phyloP scores from a whole-genome alignment of 129 eudicot species.

The Gnaphalium uliginosum region DNA sequence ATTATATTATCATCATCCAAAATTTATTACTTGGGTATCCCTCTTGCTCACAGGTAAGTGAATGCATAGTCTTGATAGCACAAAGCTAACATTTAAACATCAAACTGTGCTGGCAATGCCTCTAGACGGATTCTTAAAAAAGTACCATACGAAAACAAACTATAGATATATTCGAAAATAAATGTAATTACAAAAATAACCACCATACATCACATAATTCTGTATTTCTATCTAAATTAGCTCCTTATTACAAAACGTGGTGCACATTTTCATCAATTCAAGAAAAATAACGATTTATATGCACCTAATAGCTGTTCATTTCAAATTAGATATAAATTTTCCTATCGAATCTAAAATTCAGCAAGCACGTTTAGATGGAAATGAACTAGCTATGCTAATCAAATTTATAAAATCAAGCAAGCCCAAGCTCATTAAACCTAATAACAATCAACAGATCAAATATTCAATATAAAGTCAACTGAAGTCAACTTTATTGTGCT shows the following conservation, averaged over 20 bases:
- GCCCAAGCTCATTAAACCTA: not conserved
- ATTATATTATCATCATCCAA: not conserved
- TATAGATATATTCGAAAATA: not conserved
- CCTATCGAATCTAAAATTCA: not conserved
- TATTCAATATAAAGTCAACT: not conserved
- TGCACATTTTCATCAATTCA: not conserved
- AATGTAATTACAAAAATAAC: not conserved
- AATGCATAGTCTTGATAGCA: not conserved
- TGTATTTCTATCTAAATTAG: not conserved
- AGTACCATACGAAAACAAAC: not conserved
- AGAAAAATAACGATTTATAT: not conserved
- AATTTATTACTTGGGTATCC: not conserved
- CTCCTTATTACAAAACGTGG: not conserved
- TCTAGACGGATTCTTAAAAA: not conserved
- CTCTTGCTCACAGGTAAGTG: not conserved
- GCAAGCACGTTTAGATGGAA: not conserved
- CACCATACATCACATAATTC: not conserved
- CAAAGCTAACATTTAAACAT: not conserved
- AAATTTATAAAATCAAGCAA: not conserved
- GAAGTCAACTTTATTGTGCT: constrained; percentile 2
- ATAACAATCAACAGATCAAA: not conserved
- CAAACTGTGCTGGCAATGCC: not conserved
- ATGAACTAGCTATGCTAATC: not conserved
- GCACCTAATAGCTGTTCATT: not conserved
- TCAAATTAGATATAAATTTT: not conserved